Evolutionary conservation across 225 moss, liverwort and hornwort species (phyloP).

Genomic region (Lunularia cruciata): DNA sequence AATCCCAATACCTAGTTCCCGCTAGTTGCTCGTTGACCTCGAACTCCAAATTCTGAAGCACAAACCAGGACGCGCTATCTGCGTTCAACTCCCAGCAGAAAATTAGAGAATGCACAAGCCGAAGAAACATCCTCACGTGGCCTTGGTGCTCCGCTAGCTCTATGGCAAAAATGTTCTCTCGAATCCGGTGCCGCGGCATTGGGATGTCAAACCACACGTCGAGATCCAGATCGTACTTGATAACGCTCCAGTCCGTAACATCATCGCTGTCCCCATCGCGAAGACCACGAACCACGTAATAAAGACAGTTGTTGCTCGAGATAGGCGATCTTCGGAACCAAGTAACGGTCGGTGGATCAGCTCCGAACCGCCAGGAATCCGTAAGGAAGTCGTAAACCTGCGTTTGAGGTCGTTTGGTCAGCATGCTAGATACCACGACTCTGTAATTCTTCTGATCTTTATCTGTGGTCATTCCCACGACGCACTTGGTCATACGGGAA

Average conservation of each 20-base stretch:
- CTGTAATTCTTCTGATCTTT: conserved; percentile 3
- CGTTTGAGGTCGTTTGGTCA: conserved; percentile 18
- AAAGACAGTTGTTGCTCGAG: conserved; percentile 15
- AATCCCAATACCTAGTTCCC: conserved; percentile 26
- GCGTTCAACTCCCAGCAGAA: conserved; percentile 27
- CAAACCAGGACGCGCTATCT: conserved; percentile 16
- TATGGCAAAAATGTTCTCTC: conserved; percentile 25
- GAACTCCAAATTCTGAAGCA: conserved; percentile 2
- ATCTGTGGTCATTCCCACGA: conserved; percentile 17
- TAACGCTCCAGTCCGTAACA: conserved; percentile 21
- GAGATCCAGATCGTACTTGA: conserved; percentile 20
- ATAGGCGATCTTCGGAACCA: conserved; percentile 24
- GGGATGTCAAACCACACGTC: conserved; percentile 22
- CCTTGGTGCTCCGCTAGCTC: conserved; percentile 27
- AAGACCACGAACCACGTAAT: conserved; percentile 13
- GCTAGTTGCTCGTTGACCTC: conserved; percentile 20
- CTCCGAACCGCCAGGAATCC: conserved; percentile 13
- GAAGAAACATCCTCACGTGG: conserved; percentile 22
- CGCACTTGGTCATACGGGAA: conserved; percentile 26
- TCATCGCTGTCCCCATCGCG: conserved; percentile 16
- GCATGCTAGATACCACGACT: conserved; percentile 20
- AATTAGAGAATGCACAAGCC: conserved; percentile 18
- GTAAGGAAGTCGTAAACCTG: conserved; percentile 18
- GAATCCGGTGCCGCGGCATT: conserved; percentile 20
- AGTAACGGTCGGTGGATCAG: conserved; percentile 15